These are phyloP conservation scores for Dendrobium officinale DNA, from an alignment of 106 monocot species.

Conservation along the genomic window DNA sequence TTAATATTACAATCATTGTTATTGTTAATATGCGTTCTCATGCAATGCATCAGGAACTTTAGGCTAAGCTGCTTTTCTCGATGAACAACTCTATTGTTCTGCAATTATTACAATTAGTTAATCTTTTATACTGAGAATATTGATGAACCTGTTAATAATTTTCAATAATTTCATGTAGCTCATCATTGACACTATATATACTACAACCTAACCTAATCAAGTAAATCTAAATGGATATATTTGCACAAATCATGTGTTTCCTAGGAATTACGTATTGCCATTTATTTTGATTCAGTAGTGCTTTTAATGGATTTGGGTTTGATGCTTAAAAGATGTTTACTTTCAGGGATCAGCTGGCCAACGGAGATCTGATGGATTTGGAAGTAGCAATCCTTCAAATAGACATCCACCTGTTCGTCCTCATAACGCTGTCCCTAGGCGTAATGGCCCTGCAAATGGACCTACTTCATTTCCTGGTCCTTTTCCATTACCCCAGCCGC, in stretches of 20 bases:
- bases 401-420: constrained; percentile 36
- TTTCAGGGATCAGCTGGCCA: constrained; percentile 46
- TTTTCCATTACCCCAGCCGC: constrained; percentile 44
- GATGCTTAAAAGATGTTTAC: neutral
- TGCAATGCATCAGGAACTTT: neutral
- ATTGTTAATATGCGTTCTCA: neutral
- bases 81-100: neutral
- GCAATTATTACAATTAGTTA: neutral
- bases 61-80: neutral
- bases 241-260: neutral
- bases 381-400: constrained; percentile 36
- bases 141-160: neutral
- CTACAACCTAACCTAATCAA: neutral
- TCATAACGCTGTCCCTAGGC: constrained; percentile 52
- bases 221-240: neutral
- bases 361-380: constrained; percentile 55
- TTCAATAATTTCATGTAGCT: neutral
- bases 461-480: constrained; percentile 43
- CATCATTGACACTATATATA: neutral
- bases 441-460: constrained; percentile 30
- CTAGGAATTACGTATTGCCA: neutral
- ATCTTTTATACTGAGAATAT: neutral
- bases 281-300: neutral
- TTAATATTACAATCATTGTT: neutral
- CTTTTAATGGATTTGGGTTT: neutral